Base-by-base conservation (phyloP, 495 filamentous ascomycete genomes). In the Penicillium lividum region DNA sequence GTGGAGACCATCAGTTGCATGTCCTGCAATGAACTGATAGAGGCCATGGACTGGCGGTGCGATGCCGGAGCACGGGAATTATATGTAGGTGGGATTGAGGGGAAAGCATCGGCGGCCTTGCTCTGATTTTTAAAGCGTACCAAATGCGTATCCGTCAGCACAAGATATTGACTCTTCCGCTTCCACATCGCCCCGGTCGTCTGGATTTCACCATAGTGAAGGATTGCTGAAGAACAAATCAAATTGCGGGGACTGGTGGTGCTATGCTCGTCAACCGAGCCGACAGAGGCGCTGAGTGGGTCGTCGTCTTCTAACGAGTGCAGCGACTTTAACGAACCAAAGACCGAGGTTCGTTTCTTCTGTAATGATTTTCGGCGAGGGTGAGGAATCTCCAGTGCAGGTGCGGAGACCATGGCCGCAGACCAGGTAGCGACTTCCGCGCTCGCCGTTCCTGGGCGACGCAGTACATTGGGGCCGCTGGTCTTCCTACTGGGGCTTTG, bases 111-210 rank as follows among this genome's bases (percentile, higher is more conserved):
- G 45, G 88, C 81, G 53, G 89, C 87, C 65, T 87, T 86, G 61
- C 77, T 80, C 57, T 89, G 84, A 62, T 73, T 89, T 71, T 91
- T 95, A 73, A 92, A 91, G 46, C 91, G 86, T 57, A 96, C 68
- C 40, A 98, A 69, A 70, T 96, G 88, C 27, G 85, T 84, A 47
- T 93, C 86, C 9, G 93, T 97, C 36, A 97, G 80, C n/a, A 97
- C 94, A 31, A 97, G 76, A 62, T 91, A 97, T 59, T 95, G 91
- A 65, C 85, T 89, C 75, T 90, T 93, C 69, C 90, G 89, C 69
- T 90, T 83, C 70, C 97, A 85, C 73, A 96, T 82, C 44, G 89
- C 85, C 29, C 86, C 84, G 34, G 89, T 90, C 2, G 88, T 87
- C 72, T 96, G 91, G 27, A 95, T 82, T 60, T 91, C 86, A 3